Evolutionary conservation across 495 filamentous ascomycete genomes (phyloP), one percentile per base, ranked within the genome.

Genomic region (Achaetomiella virescens): DNA sequence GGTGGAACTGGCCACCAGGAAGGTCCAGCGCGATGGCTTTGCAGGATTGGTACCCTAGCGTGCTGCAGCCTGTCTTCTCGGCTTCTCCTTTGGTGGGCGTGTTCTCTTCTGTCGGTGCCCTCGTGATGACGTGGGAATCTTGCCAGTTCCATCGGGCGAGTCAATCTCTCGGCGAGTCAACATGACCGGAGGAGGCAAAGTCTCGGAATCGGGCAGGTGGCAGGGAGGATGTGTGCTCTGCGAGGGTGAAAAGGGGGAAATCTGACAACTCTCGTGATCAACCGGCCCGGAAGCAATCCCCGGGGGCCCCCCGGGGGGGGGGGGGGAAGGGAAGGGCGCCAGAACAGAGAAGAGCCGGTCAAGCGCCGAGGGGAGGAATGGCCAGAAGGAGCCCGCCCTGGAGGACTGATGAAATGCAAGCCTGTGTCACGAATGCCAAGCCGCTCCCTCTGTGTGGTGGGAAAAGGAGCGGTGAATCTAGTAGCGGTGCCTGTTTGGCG

Each of bases 1-100:
- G 40, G 86, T 83, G 56, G 76, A 77, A 25, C 65, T 90, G 66
- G 85, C 86, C 45, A 86, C 84, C 41, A 73, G 73, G 56, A 90
- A 89, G 68, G 82, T 88, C 45, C 72, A 75, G 31, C 79, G 78
- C 60, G 84, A 88, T 46, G 85, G 86, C 6, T 87, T 88, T 66
- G 65, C 70, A 29, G 75, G 75, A n/a, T 71, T 87, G 44, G 72
- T 70, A 44, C 43, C 56, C 25, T 45, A 54, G 46, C 36, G 24
- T 37, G 37, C 42, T 31, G 49, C 63, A 60, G 57, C 57, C 37
- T 38, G 48, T 18, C 36, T n/a, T 27, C 22, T 40, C 22, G 38
- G 8, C 12, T 38, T 11, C 36, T 15, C 2, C 17, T 22, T 35
- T 4, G 4, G 25, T 27, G 17, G 3, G 29, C 27, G n/a, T 31